Evolutionary conservation across 495 filamentous ascomycete species (phyloP), one percentile per base, ranked within the genome.

Genomic region (Aspergillus diversus): DNA sequence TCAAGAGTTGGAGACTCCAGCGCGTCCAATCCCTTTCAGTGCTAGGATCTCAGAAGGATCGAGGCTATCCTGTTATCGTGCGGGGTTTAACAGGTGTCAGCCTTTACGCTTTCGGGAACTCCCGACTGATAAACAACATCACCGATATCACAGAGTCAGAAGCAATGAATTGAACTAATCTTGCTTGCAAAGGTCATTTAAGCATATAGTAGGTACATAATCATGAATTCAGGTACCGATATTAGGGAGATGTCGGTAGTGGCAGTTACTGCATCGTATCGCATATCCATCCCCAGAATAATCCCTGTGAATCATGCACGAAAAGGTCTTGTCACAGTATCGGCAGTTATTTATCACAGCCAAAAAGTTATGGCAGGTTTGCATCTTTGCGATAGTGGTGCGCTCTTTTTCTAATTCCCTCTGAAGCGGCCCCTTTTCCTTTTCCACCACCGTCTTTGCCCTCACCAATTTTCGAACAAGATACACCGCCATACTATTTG

Each of bases 51-150:
- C 57, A 0, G 37, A 37, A 33, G 42, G 6, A 16, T 53, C 54
- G 7, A 66, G 55, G 27, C 33, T 43, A 16, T 66, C 60, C 5
- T 51, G 16, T 17, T 50, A 50, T 50, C 47, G 47, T 50, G 47
- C 47, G 47, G 47, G 47, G 47, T 50, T 21, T 43, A 27, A 2
- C 39, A n/a, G 39, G 39, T 43, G 11, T 43, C 39, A 27, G 21
- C 21, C 21, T 27, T 27, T 27, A 27, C 21, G 21, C 21, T 27
- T 27, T 27, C 21, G 21, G 21, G 21, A 27, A 27, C 21, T 55
- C 16, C 35, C 27, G 8, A 33, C 50, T 37, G 32, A 56, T 27
- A 39, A 37, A 13, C 51, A 13, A 9, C 21, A 27, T 54, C 33
- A 33, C 31, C 1, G 17, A 11, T 34, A 27, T 27, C 21, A 27